Evolutionary conservation across 2,329 filamentous ascomycete species (phyloP).

Genomic region (Trematosphaeria pertusa): DNA sequence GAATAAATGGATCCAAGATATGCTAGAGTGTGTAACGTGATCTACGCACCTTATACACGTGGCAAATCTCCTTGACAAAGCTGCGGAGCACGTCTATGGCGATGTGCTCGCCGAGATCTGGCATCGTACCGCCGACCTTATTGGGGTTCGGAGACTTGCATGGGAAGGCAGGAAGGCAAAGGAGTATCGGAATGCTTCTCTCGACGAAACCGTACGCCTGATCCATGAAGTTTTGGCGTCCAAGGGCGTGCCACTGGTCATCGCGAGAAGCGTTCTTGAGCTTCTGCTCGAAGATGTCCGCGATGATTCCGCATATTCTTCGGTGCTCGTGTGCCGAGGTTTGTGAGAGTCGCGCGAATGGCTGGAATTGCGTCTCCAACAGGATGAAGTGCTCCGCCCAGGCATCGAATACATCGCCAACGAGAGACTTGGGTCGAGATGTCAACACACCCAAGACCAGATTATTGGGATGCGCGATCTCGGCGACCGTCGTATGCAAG

Average conservation of each 20-base stretch:
- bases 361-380: slow-evolving; percentile 35
- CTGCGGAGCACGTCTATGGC: slow-evolving; percentile 51
- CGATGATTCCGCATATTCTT: slow-evolving; percentile 24
- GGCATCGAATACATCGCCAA: slow-evolving; percentile 27
- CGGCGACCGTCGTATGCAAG: slow-evolving; percentile 26
- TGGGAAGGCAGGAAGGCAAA: slow-evolving; percentile 63
- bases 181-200: slow-evolving; percentile 32
- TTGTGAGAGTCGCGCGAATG: slow-evolving; percentile 25
- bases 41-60: slow-evolving; percentile 50
- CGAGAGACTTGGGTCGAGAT: slow-evolving; percentile 31
- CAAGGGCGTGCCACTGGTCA: slow-evolving; percentile 36
- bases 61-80: slow-evolving; percentile 49
- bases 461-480: slow-evolving; percentile 30
- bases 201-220: slow-evolving; percentile 37
- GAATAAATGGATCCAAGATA: no score
- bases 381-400: slow-evolving; percentile 40
- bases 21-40: no score
- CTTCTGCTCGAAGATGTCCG: slow-evolving; percentile 35
- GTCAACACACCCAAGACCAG: slow-evolving; percentile 29
- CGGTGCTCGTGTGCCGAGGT: slow-evolving; percentile 25
- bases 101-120: slow-evolving; percentile 54
- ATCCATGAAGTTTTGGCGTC: slow-evolving; percentile 32
- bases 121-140: slow-evolving; percentile 61
- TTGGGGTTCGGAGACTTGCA: slow-evolving; percentile 66
- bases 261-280: slow-evolving; percentile 37